Conservation (phyloP, 2,329 filamentous ascomycete species). For the Trichoderma endophyticum region DNA sequence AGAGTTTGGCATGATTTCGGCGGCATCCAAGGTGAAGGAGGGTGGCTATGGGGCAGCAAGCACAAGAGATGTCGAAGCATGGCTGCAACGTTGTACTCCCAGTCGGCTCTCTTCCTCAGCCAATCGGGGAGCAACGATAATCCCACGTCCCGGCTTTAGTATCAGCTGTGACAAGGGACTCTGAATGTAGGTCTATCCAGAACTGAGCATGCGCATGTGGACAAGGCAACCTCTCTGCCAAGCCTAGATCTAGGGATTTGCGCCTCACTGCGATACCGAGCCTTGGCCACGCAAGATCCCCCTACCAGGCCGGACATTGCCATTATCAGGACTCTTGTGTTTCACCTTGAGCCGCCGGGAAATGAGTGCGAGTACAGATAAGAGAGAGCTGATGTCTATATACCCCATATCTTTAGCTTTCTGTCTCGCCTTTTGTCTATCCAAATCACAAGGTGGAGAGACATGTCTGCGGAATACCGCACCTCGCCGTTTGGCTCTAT, state of each 20-base stretch:
- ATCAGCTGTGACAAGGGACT: not conserved
- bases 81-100: conserved; percentile 17
- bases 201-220: not conserved
- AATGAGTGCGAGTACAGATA: not conserved
- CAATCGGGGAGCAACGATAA: conserved; percentile 10
- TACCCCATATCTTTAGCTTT: not conserved
- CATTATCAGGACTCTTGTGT: not conserved
- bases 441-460: not conserved
- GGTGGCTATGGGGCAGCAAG: not conserved
- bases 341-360: not conserved
- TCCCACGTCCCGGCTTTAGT: not conserved
- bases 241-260: conserved; percentile 4
- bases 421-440: not conserved
- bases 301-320: not conserved
- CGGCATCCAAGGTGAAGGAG: conserved; percentile 8
- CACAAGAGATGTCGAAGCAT: conserved; percentile 2
- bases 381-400: not conserved
- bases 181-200: not conserved
- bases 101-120: not conserved
- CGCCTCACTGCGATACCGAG: not conserved
- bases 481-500: not conserved
- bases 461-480: not conserved
- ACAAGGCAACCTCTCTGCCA: not conserved
- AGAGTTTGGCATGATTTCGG: not conserved
- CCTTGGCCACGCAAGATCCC: not conserved